Evolutionary conservation across 208 protist species (phyloP).

Genomic region (Leptomonas pyrrhocoris): DNA sequence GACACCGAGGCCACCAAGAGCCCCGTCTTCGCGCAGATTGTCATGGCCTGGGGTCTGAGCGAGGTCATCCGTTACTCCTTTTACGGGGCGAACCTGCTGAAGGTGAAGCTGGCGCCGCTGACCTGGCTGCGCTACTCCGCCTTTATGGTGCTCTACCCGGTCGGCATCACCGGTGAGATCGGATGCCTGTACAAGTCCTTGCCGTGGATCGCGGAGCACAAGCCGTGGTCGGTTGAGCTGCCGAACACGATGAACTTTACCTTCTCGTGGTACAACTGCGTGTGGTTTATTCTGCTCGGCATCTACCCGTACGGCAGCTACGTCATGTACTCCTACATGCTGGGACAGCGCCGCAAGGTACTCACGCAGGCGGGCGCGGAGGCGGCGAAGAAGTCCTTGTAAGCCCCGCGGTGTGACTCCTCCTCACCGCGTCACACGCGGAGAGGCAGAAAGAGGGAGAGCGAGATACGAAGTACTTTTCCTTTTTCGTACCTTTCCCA

Average conservation of each 20-base stretch:
- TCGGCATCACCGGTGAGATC: constrained; percentile 90
- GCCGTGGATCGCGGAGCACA: constrained; percentile 63
- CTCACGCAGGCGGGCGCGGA: constrained; percentile 31
- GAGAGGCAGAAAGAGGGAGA: too few relatives aligned
- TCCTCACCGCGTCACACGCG: too few relatives aligned
- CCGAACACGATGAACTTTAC: constrained; percentile 83
- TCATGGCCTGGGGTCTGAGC: constrained; percentile 82
- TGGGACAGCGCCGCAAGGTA: constrained; percentile 80
- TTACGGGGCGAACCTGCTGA: constrained; percentile 73
- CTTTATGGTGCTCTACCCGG: constrained; percentile 90
- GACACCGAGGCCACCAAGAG: constrained; percentile 46
- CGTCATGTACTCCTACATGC: constrained; percentile 92
- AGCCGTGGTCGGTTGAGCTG: constrained; percentile 70
- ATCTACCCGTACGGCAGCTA: constrained; percentile 85
- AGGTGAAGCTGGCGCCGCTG: constrained; percentile 41
- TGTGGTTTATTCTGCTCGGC: constrained; percentile 72
- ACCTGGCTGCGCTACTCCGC: constrained; percentile 91
- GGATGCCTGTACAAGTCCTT: constrained; percentile 79
- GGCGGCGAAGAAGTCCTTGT: constrained; percentile 31
- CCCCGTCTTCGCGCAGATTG: constrained; percentile 72
- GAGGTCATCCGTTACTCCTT: constrained; percentile 92
- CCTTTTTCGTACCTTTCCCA: background rate
- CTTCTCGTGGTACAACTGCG: constrained; percentile 80
- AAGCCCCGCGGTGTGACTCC: background rate
- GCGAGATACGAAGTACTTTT: too few relatives aligned